Percentiles rank a stretch among this genome's conserved stretches.
Evolutionary conservation across 805 yeast genomes (phyloP).

Genomic region (Metschnikowia kofuensis): DNA sequence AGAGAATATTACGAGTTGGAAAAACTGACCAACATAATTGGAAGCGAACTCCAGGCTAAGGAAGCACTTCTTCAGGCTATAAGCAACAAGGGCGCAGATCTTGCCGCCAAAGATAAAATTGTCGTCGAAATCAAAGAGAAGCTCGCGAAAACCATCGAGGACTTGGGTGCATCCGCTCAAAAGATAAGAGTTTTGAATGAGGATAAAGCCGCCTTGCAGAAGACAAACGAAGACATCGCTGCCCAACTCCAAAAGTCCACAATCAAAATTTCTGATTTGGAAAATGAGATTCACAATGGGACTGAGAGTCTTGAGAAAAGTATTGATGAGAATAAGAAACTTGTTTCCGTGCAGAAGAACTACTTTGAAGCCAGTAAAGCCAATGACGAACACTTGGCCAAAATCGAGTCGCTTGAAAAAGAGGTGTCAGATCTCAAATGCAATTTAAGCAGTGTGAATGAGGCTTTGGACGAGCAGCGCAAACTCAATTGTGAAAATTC

Average conservation of each 20-base stretch:
- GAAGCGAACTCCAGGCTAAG: conserved; percentile 18
- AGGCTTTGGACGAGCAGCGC: conserved; percentile 46
- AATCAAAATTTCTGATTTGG: conserved; percentile 5
- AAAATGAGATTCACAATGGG: conserved; percentile 1
- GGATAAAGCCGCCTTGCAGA: conserved; percentile 12
- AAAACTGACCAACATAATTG: conserved; percentile 15
- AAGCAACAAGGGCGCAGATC: conserved; percentile 17
- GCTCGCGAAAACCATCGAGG: conserved; percentile 15
- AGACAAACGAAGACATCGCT: conserved; percentile 2
- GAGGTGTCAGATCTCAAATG: conserved; percentile 7
- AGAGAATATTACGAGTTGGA: conserved; percentile 14
- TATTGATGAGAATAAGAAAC: conserved; percentile 7
- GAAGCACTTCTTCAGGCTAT: conserved; percentile 18
- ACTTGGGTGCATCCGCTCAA: conserved; percentile 17
- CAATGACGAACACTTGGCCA: conserved; percentile 2
- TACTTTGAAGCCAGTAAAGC: conserved; percentile 5
- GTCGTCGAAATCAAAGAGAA: conserved; percentile 17
- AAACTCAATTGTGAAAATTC: conserved; percentile 46
- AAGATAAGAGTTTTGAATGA: conserved; percentile 8
- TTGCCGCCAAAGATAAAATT: conserved; percentile 19
- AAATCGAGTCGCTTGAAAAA: conserved; percentile 4
- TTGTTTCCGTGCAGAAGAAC: conserved; percentile 4
- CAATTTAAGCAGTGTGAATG: conserved; percentile 1
- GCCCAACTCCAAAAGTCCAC: not conserved
- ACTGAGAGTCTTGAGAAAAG: conserved; percentile 4